phyloP scores from a whole-genome alignment of 441 rosid species.

The Euphorbia corollata region DNA sequence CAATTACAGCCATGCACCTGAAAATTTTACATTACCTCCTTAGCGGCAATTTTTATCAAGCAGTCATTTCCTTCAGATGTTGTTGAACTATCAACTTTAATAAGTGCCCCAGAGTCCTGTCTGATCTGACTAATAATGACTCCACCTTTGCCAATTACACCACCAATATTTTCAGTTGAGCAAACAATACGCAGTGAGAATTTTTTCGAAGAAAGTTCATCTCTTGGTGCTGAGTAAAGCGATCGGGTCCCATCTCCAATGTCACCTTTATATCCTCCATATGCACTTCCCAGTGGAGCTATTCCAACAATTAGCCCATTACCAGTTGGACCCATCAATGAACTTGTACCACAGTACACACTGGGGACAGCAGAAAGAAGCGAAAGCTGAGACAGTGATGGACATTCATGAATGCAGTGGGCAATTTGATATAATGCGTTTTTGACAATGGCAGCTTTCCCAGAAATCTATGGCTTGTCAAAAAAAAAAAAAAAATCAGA shows the following conservation, averaged over 20 bases:
- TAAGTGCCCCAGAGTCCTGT: slow-evolving; percentile 68
- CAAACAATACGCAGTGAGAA: slow-evolving; percentile 76
- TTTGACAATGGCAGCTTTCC: slow-evolving; percentile 70
- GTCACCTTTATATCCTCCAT: slow-evolving; percentile 77
- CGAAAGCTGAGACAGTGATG: slow-evolving; percentile 73
- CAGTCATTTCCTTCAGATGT: slow-evolving; percentile 80
- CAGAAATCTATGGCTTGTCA: slow-evolving; percentile 53
- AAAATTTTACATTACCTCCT: slow-evolving; percentile 47
- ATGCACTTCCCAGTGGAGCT: slow-evolving; percentile 62
- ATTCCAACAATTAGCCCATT: slow-evolving; percentile 63
- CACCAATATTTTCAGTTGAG: slow-evolving; percentile 68
- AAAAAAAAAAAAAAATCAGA: neutral
- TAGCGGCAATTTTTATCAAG: slow-evolving; percentile 64
- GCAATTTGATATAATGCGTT: slow-evolving; percentile 83
- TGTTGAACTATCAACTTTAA: slow-evolving; percentile 78
- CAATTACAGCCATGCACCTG: neutral
- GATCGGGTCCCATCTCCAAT: slow-evolving; percentile 79
- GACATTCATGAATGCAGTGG: slow-evolving; percentile 80
- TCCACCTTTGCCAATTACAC: slow-evolving; percentile 89
- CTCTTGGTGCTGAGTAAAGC: slow-evolving; percentile 72
- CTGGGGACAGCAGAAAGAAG: slow-evolving; percentile 56
- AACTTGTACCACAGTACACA: slow-evolving; percentile 43
- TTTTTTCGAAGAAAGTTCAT: slow-evolving; percentile 63
- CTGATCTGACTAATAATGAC: slow-evolving; percentile 78
- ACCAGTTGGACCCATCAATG: slow-evolving; percentile 45